These are phyloP conservation scores for Thermothielavioides terrestris DNA, from an alignment of 495 filamentous ascomycete genomes.

Conservation along the genomic window DNA sequence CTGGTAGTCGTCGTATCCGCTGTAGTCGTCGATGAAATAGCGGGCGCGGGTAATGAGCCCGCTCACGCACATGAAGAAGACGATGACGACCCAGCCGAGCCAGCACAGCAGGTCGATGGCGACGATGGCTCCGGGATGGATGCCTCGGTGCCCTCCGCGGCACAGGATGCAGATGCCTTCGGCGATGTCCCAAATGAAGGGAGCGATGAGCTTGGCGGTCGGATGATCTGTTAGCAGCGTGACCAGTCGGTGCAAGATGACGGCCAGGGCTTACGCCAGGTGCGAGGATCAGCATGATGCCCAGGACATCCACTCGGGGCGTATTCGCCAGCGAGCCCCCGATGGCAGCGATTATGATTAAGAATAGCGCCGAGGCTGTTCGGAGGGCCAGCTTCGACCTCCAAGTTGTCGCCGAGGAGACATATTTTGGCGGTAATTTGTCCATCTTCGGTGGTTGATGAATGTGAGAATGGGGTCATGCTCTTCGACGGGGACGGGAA, in stretches of 20 bases:
- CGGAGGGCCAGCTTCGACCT: conserved; percentile 2
- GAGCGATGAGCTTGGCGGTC: background rate
- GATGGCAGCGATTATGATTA: background rate
- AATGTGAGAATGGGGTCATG: too few relatives aligned
- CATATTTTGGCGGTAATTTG: conserved; percentile 3
- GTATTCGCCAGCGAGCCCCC: background rate
- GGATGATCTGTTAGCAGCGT: background rate
- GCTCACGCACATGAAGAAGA: background rate
- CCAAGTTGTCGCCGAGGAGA: conserved; percentile 5
- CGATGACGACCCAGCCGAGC: conserved; percentile 8
- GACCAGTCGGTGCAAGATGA: too few relatives aligned
- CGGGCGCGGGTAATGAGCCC: background rate
- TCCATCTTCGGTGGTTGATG: background rate
- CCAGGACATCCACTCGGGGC: background rate
- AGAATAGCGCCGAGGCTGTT: background rate
- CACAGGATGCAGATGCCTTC: conserved; percentile 11
- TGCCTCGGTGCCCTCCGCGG: conserved; percentile 12
- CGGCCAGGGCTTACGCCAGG: background rate
- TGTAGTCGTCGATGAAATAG: background rate
- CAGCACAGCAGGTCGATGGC: conserved; percentile 17
- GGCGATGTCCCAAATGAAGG: conserved; percentile 12
- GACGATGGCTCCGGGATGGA: conserved; percentile 19
- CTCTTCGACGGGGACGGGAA: too few relatives aligned
- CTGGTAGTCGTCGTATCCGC: background rate
- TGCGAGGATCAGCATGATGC: background rate